Conservation (phyloP, 495 filamentous ascomycete genomes). For the Aspergillus haitiensis region DNA sequence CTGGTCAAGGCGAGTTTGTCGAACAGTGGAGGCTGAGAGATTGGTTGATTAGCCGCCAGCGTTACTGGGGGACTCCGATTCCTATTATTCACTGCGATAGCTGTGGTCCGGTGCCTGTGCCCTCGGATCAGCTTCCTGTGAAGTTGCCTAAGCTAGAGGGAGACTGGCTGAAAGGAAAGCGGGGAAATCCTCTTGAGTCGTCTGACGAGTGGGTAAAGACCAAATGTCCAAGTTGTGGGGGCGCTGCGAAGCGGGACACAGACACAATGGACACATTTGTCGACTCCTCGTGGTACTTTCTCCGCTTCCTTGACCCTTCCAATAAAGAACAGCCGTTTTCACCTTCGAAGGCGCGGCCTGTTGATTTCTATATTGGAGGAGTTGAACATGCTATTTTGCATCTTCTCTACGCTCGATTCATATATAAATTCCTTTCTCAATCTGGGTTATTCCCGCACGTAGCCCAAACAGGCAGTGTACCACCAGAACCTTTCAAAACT, state of each 20-base stretch:
- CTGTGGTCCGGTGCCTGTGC: constrained; percentile 80
- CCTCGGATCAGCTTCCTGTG: constrained; percentile 73
- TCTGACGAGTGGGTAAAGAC: constrained; percentile 73
- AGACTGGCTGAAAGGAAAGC: constrained; percentile 66
- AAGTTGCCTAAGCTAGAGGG: constrained; percentile 67
- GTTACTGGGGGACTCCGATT: constrained; percentile 90
- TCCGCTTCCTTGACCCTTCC: constrained; percentile 71
- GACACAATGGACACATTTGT: constrained; percentile 97
- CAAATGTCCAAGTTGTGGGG: constrained; percentile 69
- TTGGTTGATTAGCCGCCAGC: constrained; percentile 84
- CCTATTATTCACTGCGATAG: constrained; percentile 79
- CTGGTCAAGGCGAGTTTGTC: constrained; percentile 54
- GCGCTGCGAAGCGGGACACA: constrained; percentile 74
- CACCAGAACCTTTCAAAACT: constrained; percentile 71
- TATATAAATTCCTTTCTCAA: constrained; percentile 78
- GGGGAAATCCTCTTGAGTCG: constrained; percentile 74
- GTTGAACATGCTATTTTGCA: constrained; percentile 90
- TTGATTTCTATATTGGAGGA: constrained; percentile 84
- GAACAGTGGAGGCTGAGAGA: constrained; percentile 79
- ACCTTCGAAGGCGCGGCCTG: constrained; percentile 60
- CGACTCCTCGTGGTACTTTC: constrained; percentile 90
- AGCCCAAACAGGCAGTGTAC: constrained; percentile 27
- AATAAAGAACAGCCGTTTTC: constrained; percentile 64
- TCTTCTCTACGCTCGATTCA: constrained; percentile 87
- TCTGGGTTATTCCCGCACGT: constrained; percentile 54